Conservation (phyloP, 2,329 filamentous ascomycete genomes). For the Alternaria triticimaculans region DNA sequence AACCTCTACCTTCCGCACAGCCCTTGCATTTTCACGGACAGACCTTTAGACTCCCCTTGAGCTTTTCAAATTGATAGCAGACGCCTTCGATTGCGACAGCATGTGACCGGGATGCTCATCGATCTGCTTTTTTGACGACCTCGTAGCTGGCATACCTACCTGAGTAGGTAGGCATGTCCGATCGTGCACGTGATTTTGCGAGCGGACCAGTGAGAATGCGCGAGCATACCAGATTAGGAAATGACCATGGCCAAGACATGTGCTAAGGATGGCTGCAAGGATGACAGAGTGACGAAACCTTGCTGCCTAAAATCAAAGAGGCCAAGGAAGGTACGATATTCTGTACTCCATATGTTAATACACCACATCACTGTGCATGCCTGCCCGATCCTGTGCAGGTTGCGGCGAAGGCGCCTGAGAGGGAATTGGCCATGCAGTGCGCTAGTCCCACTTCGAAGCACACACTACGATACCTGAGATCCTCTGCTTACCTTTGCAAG, state of each 20-base stretch:
- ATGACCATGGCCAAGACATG: background rate
- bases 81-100: background rate
- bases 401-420: no score
- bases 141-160: background rate
- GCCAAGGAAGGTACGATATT: background rate
- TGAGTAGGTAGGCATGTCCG: background rate
- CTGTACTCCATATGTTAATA: background rate
- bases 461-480: no score
- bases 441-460: no score
- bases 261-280: background rate
- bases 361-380: no score
- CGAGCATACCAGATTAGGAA: background rate
- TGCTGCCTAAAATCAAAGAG: background rate
- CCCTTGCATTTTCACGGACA: background rate
- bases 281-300: background rate
- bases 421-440: no score
- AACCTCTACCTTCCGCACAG: background rate
- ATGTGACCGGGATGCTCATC: background rate
- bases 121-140: background rate
- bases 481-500: no score
- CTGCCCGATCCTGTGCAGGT: no score
- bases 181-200: background rate
- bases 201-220: background rate
- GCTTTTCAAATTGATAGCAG: background rate
- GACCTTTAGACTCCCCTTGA: background rate